phyloP scores from a whole-genome alignment of 2,329 filamentous ascomycete species.

The Dactylellina cionopaga region DNA sequence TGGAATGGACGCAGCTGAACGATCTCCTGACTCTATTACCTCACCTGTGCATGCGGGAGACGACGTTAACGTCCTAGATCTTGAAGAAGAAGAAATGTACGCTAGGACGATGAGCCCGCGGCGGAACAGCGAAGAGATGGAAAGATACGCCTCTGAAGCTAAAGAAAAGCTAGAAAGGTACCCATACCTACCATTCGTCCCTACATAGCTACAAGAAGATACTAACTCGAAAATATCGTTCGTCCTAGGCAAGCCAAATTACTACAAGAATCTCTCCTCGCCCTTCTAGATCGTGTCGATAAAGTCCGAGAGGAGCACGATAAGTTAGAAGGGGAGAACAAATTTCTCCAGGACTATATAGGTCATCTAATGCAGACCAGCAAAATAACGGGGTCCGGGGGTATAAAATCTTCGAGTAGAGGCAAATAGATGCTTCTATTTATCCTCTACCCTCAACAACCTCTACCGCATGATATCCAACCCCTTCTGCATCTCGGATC shows the following conservation, averaged over 20 bases:
- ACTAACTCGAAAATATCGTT: conserved; percentile 25
- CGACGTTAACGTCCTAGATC: conserved; percentile 46
- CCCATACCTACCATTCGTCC: not conserved
- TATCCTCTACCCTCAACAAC: not conserved
- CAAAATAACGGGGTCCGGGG: conserved; percentile 75
- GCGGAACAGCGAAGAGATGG: conserved; percentile 87
- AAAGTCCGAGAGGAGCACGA: conserved; percentile 93
- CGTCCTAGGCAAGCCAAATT: conserved; percentile 79
- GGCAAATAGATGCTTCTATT: conserved; percentile 64
- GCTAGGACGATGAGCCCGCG: conserved; percentile 94
- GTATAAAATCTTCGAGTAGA: conserved; percentile 62
- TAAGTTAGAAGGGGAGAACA: conserved; percentile 96
- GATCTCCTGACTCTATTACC: conserved; percentile 50
- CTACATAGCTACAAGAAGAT: not conserved
- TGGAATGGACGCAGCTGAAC: conserved; percentile 52
- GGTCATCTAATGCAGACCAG: conserved; percentile 86
- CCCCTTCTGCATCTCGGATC: conserved; percentile 8
- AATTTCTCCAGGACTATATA: conserved; percentile 97
- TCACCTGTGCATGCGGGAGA: conserved; percentile 48
- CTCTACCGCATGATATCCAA: not conserved
- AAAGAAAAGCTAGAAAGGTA: conserved; percentile 62
- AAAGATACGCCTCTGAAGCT: conserved; percentile 85
- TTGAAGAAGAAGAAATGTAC: conserved; percentile 74
- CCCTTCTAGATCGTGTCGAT: conserved; percentile 92
- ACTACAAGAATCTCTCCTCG: conserved; percentile 86